Percentiles rank a stretch among this genome's conserved stretches.
phyloP scores from a whole-genome alignment of 805 yeast species.

The Nakazawaea pomicola region DNA sequence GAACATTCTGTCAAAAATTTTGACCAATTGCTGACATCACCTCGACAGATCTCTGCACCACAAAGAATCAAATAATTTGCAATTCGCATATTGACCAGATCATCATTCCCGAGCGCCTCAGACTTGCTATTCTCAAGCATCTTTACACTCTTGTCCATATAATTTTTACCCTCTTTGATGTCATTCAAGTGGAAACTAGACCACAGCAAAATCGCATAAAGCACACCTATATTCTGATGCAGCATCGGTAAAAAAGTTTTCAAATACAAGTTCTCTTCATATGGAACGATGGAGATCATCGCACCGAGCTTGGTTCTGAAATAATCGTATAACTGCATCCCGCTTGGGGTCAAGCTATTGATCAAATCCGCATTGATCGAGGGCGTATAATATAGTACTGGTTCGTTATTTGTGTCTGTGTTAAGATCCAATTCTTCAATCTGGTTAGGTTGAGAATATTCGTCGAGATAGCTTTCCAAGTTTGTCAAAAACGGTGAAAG shows the following conservation, averaged over 20 bases:
- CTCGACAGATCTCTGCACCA: slow-evolving; percentile 80
- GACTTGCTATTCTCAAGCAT: slow-evolving; percentile 22
- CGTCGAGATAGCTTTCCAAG: slow-evolving; percentile 7
- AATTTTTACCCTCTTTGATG: slow-evolving; percentile 30
- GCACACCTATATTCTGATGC: slow-evolving; percentile 42
- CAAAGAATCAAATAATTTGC: slow-evolving; percentile 66
- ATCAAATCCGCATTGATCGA: slow-evolving; percentile 23
- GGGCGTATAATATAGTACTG: slow-evolving; percentile 23
- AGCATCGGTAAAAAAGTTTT: slow-evolving; percentile 53
- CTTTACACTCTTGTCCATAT: slow-evolving; percentile 40
- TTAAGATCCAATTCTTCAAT: slow-evolving; percentile 5
- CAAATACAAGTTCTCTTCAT: slow-evolving; percentile 44
- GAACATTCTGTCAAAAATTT: slow-evolving; percentile 63
- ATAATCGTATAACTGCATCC: slow-evolving; percentile 39
- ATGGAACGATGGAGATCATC: slow-evolving; percentile 44
- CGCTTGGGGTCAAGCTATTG: slow-evolving; percentile 26
- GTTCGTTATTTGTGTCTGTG: neutral
- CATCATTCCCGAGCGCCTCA: slow-evolving; percentile 16
- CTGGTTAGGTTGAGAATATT: neutral
- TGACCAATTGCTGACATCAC: slow-evolving; percentile 77
- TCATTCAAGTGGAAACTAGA: slow-evolving; percentile 37
- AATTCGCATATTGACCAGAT: slow-evolving; percentile 37
- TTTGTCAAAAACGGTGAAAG: slow-evolving; percentile 20
- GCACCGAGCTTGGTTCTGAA: slow-evolving; percentile 40
- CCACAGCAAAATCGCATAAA: slow-evolving; percentile 52